Conservation (phyloP, 2,329 filamentous ascomycete genomes). For the Paecilomyces variotii region DNA sequence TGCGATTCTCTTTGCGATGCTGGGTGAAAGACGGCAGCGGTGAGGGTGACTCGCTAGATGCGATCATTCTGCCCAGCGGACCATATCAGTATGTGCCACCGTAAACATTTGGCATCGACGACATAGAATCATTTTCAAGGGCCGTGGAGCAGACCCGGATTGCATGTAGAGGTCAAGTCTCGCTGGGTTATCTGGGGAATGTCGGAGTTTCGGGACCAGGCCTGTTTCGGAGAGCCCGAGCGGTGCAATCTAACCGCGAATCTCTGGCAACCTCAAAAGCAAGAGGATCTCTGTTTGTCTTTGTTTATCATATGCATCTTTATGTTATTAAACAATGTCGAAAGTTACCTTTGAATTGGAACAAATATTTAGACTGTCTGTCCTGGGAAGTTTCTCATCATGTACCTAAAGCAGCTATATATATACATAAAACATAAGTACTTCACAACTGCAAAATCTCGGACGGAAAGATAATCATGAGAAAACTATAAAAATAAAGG, state of each 20-base stretch:
- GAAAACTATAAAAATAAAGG: not conserved
- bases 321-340: not conserved
- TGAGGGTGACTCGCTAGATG: not conserved
- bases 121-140: not conserved
- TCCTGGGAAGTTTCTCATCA: too few relatives aligned
- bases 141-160: not conserved
- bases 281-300: not conserved
- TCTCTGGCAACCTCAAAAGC: not conserved
- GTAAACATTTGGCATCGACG: not conserved
- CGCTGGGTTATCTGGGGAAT: not conserved
- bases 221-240: not conserved
- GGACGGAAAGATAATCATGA: not conserved
- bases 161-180: not conserved
- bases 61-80: not conserved
- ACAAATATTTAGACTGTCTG: too few relatives aligned
- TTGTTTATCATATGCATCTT: not conserved
- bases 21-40: not conserved
- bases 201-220: not conserved
- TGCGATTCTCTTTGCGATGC: not conserved
- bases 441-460: too few relatives aligned
- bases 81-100: not conserved
- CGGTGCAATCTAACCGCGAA: not conserved
- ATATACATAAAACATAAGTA: not conserved
- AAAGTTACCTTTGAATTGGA: too few relatives aligned
- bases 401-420: not conserved